These are phyloP conservation scores for Globisporangium splendens DNA, from an alignment of 352 stramenopile species.

Conservation along the genomic window DNA sequence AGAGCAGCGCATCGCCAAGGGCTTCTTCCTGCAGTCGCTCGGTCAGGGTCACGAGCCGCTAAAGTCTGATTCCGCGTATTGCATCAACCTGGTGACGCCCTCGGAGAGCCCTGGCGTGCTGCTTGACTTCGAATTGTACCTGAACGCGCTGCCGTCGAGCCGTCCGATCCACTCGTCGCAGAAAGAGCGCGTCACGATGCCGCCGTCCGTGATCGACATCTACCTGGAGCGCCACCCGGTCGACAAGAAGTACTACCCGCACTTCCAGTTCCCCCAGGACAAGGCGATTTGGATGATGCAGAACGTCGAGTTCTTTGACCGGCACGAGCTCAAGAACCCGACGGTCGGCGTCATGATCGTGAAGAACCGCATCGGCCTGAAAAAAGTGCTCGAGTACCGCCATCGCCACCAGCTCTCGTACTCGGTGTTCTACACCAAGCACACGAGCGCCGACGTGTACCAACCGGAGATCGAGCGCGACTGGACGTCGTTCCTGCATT, in stretches of 20 bases:
- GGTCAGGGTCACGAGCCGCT: constrained; percentile 72
- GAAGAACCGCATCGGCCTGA: constrained; percentile 77
- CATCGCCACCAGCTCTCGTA: constrained; percentile 72
- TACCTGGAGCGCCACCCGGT: constrained; percentile 74
- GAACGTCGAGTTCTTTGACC: constrained; percentile 82
- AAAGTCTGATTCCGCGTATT: constrained; percentile 57
- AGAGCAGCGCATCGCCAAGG: constrained; percentile 30
- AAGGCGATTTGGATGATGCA: constrained; percentile 88
- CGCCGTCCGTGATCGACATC: constrained; percentile 72
- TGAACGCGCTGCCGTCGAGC: constrained; percentile 64
- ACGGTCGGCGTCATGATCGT: constrained; percentile 79
- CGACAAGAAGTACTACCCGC: constrained; percentile 67
- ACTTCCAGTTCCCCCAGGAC: constrained; percentile 45
- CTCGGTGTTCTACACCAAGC: constrained; percentile 80
- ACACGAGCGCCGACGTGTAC: constrained; percentile 74
- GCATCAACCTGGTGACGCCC: constrained; percentile 72
- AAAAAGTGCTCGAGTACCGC: constrained; percentile 81
- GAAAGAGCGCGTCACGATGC: constrained; percentile 37
- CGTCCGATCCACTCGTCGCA: constrained; percentile 51
- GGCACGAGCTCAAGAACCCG: constrained; percentile 66
- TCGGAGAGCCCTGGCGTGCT: constrained; percentile 55
- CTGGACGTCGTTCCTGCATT: constrained; percentile 73
- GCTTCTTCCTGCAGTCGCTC: constrained; percentile 69
- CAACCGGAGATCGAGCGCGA: constrained; percentile 51
- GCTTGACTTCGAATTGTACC: constrained; percentile 70